Percentiles rank a stretch among this genome's conserved stretches.
These are phyloP conservation scores for Trichocomaceae sp. DNA, from an alignment of 2,329 filamentous ascomycete genomes.

Conservation along the genomic window DNA sequence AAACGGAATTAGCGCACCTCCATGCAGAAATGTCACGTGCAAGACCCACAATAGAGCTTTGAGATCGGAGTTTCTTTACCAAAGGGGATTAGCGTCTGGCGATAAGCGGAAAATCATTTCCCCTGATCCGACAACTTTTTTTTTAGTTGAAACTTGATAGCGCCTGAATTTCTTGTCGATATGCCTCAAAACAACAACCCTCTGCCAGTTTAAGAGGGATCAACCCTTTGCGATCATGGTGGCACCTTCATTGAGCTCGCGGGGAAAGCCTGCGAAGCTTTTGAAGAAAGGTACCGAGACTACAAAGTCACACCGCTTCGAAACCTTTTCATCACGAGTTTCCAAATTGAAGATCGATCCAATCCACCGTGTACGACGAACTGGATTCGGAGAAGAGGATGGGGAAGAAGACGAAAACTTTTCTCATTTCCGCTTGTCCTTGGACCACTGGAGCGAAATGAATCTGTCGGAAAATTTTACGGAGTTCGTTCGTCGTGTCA, in stretches of 20 bases:
- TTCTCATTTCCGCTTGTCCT: conserved; percentile 78
- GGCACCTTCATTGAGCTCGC: conserved; percentile 56
- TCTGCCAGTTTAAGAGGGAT: conserved; percentile 15
- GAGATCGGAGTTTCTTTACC: conserved; percentile 9
- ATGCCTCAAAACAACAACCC: conserved; percentile 21
- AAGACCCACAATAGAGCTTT: neutral
- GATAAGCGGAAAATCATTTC: conserved; percentile 29
- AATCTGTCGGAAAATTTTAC: conserved; percentile 80
- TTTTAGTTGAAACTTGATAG: conserved; percentile 10
- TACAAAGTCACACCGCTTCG: conserved; percentile 79
- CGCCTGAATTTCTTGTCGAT: conserved; percentile 12
- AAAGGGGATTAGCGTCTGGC: conserved; percentile 7
- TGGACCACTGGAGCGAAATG: conserved; percentile 85
- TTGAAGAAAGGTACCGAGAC: conserved; percentile 64
- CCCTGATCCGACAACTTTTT: conserved; percentile 24
- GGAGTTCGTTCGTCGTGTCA: conserved; percentile 66
- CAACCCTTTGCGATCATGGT: conserved; percentile 29
- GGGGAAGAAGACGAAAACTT: conserved; percentile 63
- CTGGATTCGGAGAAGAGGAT: conserved; percentile 74
- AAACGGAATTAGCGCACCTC: conserved; percentile 8
- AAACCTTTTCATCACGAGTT: conserved; percentile 85
- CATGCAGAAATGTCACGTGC: conserved; percentile 6
- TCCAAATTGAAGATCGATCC: conserved; percentile 90
- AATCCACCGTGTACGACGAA: conserved; percentile 74
- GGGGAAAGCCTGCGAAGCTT: conserved; percentile 61